Evolutionary conservation across 345 rosid species (phyloP), one percentile per base, ranked within the genome.

Genomic region (Ceriops zippeliana): DNA sequence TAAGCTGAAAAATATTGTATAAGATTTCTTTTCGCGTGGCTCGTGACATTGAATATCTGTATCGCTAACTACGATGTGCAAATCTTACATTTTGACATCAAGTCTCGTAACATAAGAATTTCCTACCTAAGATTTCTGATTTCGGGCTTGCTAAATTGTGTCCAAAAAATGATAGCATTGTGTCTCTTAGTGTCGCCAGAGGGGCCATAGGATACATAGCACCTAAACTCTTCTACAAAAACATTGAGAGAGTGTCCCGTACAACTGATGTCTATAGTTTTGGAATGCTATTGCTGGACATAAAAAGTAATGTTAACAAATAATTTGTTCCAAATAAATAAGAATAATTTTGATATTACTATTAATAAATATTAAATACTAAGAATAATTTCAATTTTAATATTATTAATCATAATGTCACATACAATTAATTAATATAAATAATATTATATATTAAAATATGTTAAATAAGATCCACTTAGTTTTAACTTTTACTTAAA

Each of bases 21-120:
- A n/a, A 58, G 8, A 68, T 68, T 20, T 68, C 64, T 1, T 11
- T 68, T 3, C 63, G 71, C 10, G 63, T 68, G 26, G 71, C 57
- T 26, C 46, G 56, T 9, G 71, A 64, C 22, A 59, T 69, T 22
- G 72, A 59, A 19, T 56, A 67, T 24, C n/a, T 34, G 0, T 49
- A 65, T 52, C 20, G 8, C 24, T 4, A 61, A 61, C 0, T 53
- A 61, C 17, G 61, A 53, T 2, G 35, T 66, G 69, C 69, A 66
- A 35, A 66, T 66, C 10, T 7, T 66, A 2, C 69, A 52, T 53
- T 52, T 66, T 34, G 69, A 66, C 20, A 66, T 66, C 61, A 66
- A 66, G 61, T 51, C 69, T 8, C 69, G 53, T 3, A 66, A 66
- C 2, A 66, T 19, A 52, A 67, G 6, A 67, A 67, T 38, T 67